These are phyloP conservation scores for Pyricularia sp. DNA, from an alignment of 2,329 filamentous ascomycete species.

Conservation along the genomic window DNA sequence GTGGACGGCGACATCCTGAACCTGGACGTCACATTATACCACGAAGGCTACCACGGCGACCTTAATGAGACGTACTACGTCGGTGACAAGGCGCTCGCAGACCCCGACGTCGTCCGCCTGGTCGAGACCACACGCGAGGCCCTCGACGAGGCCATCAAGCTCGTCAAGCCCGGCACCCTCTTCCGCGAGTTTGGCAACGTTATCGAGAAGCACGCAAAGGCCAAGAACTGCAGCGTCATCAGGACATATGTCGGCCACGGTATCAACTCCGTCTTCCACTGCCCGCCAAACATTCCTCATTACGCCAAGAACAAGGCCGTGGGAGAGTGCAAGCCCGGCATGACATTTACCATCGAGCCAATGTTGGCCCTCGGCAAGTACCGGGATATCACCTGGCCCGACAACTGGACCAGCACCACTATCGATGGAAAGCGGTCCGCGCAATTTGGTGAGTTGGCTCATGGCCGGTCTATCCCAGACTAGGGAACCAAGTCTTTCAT, in stretches of 20 bases:
- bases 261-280: slow-evolving; percentile 89
- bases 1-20: slow-evolving; percentile 94
- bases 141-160: slow-evolving; percentile 79
- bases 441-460: slow-evolving; percentile 64
- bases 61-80: slow-evolving; percentile 99
- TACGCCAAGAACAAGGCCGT: slow-evolving; percentile 98
- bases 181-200: slow-evolving; percentile 90
- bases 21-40: slow-evolving; percentile 90
- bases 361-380: slow-evolving; percentile 94
- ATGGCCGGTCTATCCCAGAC: neutral
- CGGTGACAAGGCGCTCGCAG: slow-evolving; percentile 73
- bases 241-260: slow-evolving; percentile 95
- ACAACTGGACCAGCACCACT: slow-evolving; percentile 96
- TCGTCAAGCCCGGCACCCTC: slow-evolving; percentile 86
- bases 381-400: slow-evolving; percentile 91
- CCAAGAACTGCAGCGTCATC: slow-evolving; percentile 77
- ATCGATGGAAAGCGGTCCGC: slow-evolving; percentile 82
- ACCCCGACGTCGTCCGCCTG: slow-evolving; percentile 81
- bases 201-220: slow-evolving; percentile 93
- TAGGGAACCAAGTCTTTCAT: neutral
- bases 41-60: slow-evolving; percentile 91
- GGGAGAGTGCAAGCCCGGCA: slow-evolving; percentile 85
- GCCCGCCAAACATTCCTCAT: slow-evolving; percentile 87
- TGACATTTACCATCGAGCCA: slow-evolving; percentile 98
- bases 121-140: slow-evolving; percentile 86